A percentile compares a stretch with the other conserved stretches of the same genome.
These are phyloP conservation scores for Termitomyces sp. DNA, from an alignment of 768 basidiomycete genomes.

Conservation along the genomic window DNA sequence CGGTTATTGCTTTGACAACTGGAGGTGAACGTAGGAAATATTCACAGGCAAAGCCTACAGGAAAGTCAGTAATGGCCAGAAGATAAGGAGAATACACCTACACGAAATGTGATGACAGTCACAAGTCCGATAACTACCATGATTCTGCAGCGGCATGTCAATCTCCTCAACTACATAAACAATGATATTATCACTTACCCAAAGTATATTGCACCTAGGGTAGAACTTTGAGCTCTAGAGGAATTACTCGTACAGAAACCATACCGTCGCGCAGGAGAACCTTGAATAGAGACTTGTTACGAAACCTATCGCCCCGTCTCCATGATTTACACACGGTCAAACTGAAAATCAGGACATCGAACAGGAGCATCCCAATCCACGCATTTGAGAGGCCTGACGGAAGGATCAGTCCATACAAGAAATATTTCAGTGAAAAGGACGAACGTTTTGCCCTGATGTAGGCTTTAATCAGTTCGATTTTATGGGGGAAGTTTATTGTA, in stretches of 20 bases:
- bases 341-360: constrained; percentile 36
- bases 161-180: not conserved
- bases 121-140: not conserved
- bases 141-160: not conserved
- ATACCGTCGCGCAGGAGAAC: not conserved
- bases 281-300: not conserved
- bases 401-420: too few species aligned
- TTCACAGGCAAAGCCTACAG: not conserved
- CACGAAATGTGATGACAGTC: not conserved
- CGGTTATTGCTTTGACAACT: not conserved
- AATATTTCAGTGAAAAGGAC: too few species aligned
- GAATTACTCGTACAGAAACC: not conserved
- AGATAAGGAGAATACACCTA: not conserved
- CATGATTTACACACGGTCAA: constrained; percentile 37
- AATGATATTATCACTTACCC: not conserved
- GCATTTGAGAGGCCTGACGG: constrained; percentile 28
- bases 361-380: constrained; percentile 36
- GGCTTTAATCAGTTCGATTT: too few species aligned
- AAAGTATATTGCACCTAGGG: not conserved
- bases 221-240: not conserved
- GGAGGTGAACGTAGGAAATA: not conserved
- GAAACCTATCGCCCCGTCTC: constrained; percentile 2
- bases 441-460: too few species aligned
- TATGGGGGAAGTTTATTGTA: too few species aligned
- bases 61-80: not conserved